phyloP scores from a whole-genome alignment of 2,329 filamentous ascomycete genomes.

The Cytospora piceae region DNA sequence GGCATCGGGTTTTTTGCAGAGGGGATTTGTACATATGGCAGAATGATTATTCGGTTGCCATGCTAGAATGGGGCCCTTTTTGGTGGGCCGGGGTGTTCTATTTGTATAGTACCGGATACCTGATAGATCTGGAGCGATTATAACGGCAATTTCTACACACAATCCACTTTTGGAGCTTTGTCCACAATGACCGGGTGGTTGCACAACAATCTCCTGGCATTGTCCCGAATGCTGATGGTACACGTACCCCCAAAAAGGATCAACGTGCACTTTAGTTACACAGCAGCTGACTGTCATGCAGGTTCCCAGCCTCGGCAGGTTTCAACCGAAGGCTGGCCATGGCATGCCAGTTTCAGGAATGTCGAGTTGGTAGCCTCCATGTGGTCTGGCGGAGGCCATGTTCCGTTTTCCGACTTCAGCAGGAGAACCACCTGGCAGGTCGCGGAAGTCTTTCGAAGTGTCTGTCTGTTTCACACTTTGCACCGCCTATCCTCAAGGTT shows the following conservation, averaged over 20 bases:
- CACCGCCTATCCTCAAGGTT: neutral
- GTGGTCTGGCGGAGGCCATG: slow-evolving; percentile 8
- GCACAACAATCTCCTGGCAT: neutral
- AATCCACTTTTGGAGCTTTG: neutral
- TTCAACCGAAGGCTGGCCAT: neutral
- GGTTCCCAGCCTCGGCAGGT: neutral
- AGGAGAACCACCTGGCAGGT: neutral
- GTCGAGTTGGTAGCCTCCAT: neutral
- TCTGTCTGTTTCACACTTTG: neutral
- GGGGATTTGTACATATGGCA: slow-evolving; percentile 5
- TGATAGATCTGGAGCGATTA: slow-evolving; percentile 17
- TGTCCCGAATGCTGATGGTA: neutral
- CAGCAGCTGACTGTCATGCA: neutral
- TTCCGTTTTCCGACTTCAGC: slow-evolving; percentile 4
- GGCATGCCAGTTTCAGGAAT: neutral
- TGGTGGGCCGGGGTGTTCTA: neutral
- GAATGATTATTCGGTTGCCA: slow-evolving; percentile 13
- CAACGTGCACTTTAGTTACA: neutral
- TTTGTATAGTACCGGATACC: slow-evolving; percentile 20
- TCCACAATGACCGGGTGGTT: neutral
- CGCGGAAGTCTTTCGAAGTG: neutral
- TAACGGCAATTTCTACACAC: slow-evolving; percentile 9
- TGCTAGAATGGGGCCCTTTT: slow-evolving; percentile 1
- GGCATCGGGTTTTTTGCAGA: neutral
- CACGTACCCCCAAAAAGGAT: neutral